phyloP scores from a whole-genome alignment of 169 alveolate species.

The Plasmodium sp. region DNA sequence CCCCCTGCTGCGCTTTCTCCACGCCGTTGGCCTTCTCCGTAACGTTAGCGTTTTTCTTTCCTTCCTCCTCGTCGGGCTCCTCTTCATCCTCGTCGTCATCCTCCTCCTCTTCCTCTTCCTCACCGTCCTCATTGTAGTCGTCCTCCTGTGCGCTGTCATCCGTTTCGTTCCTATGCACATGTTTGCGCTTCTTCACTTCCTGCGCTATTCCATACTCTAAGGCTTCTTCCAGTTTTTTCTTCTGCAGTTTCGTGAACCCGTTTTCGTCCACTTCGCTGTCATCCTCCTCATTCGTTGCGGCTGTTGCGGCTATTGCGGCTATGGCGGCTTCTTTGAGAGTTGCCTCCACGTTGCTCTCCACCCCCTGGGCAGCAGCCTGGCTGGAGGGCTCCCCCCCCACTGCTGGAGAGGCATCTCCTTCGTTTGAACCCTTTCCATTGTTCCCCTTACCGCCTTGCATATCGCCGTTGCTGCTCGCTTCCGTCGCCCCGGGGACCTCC shows the following conservation, averaged over 20 bases:
- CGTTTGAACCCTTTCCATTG: neutral
- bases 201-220: conserved; percentile 52
- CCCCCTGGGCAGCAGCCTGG: neutral
- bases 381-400: neutral
- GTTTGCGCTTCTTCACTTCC: neutral
- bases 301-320: neutral
- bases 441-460: neutral
- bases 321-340: neutral
- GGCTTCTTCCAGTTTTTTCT: conserved; percentile 49
- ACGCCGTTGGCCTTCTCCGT: neutral
- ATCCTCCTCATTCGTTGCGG: neutral
- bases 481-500: neutral
- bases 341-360: neutral
- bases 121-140: neutral
- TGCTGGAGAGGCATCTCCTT: neutral
- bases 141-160: conserved; percentile 27
- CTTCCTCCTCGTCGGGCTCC: conserved; percentile 1
- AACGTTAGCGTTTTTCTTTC: neutral
- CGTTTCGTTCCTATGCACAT: neutral
- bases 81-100: conserved; percentile 9
- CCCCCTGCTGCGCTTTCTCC: neutral
- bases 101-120: conserved; percentile 15
- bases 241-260: conserved; percentile 1
- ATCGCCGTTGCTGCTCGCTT: neutral
- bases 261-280: conserved; percentile 12